A percentile compares a stretch with the other conserved stretches of the same genome.
Conservation (phyloP, 129 eudicot species). For the Escallonia rubra region DNA sequence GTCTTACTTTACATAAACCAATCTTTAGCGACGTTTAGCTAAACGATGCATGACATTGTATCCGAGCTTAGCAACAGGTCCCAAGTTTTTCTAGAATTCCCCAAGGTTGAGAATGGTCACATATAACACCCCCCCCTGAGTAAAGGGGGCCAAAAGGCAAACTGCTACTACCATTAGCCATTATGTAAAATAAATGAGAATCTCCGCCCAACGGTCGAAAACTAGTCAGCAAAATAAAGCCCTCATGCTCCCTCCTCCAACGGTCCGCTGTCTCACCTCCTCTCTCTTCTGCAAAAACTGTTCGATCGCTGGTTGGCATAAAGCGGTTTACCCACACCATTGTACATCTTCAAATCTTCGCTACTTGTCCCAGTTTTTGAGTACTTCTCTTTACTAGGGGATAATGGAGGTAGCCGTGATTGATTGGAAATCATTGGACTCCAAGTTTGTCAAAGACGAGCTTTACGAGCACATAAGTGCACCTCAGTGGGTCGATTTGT, state of each 20-base stretch:
- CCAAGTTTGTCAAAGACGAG: constrained; percentile 58
- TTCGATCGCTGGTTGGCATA: background rate
- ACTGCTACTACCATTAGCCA: too few species aligned
- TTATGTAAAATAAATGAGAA: background rate
- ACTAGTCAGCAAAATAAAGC: background rate
- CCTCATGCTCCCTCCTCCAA: background rate
- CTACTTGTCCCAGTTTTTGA: constrained; percentile 3
- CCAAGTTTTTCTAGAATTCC: too few species aligned
- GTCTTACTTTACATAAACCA: too few species aligned
- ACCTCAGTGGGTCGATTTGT: constrained; percentile 80
- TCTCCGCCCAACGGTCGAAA: constrained; percentile 25
- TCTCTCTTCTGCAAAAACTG: background rate
- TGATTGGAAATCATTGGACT: constrained; percentile 64
- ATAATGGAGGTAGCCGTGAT: constrained; percentile 61
- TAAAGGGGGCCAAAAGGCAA: too few species aligned
- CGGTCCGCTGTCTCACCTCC: constrained; percentile 12
- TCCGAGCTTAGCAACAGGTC: too few species aligned
- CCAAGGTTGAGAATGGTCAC: too few species aligned
- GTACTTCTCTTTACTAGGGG: background rate
- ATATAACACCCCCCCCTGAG: too few species aligned
- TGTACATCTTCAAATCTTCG: background rate
- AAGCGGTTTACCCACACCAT: background rate
- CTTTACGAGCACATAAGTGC: constrained; percentile 66
- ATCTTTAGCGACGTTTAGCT: too few species aligned
- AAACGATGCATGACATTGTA: too few species aligned